Base-by-base conservation (phyloP, 2,329 filamentous ascomycete species). In the Venturia pyrina region DNA sequence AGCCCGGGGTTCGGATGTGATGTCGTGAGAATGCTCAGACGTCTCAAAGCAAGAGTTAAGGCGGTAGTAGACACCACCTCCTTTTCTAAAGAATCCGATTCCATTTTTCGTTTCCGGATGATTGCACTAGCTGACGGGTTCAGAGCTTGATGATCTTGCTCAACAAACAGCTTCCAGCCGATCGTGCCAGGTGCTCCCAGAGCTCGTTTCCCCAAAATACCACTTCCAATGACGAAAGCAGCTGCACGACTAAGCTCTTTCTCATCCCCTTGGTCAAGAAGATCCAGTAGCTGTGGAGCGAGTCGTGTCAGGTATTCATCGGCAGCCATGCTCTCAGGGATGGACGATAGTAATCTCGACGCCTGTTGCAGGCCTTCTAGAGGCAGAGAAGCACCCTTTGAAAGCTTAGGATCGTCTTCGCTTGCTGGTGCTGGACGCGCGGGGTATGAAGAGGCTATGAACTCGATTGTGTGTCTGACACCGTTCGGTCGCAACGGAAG, bases 1-100 rank as follows among this genome's bases (percentile, higher is more conserved):
- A 90, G 75, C 0, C 86, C 86, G 0, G 87, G 85, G 65, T 89
- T 87, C 0, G 87, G 87, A 70, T 88, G 88, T 0, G 86, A 87
- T 24, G 83, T 78, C 1, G 87, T 72, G 1, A 91, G 75, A 0
- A 81, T 78, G 44, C 78, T 79, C 0, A 91, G 73, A 19, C 87
- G 80, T 41, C 76, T 78, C 2, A 91, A 72, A 1, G 85, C 81
- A 43, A 73, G 73, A 21, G 78, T 76, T 5, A 90, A 73, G 1
- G 82, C 76, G 1, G 76, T 70, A 3, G 82, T 74, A 6, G 76
- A 68, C 19, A 87, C 80, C 11, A 88, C 67, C 0, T 82, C 72
- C 17, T 67, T 73, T 7, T 78, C 74, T 62, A 64, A 70, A 73
- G 67, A 77, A 78, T 21, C 37, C 17, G 41, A 85, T 68, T 37